These are phyloP conservation scores for Casuarina cunninghamiana DNA, from an alignment of 306 rosid genomes.

Conservation along the genomic window DNA sequence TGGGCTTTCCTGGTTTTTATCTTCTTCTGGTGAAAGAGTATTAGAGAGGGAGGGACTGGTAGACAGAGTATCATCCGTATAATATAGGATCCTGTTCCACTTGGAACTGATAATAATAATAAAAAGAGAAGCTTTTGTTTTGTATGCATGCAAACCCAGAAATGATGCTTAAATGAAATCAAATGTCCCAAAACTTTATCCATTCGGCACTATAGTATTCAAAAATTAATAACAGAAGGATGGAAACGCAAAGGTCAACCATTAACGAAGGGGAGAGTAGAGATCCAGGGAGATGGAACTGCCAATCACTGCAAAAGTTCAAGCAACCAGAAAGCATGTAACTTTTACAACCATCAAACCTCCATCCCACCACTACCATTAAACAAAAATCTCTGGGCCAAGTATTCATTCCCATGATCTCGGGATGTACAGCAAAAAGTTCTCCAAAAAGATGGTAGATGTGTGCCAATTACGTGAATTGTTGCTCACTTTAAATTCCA, in stretches of 20 bases:
- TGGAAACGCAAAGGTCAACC: background rate
- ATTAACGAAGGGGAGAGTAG: background rate
- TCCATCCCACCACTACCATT: background rate
- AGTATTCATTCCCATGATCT: background rate
- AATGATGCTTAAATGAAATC: too few relatives aligned
- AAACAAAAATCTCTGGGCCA: background rate
- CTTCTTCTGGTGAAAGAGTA: background rate
- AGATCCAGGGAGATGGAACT: background rate
- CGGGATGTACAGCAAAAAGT: background rate
- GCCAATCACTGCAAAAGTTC: too few relatives aligned
- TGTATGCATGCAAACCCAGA: too few relatives aligned
- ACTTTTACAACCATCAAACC: too few relatives aligned
- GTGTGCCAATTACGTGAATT: background rate
- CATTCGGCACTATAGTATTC: background rate
- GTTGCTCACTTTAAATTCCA: background rate
- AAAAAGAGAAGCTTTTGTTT: too few relatives aligned
- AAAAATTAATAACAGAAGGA: background rate
- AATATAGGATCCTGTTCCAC: too few relatives aligned
- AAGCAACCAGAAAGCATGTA: too few relatives aligned
- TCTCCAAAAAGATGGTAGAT: background rate
- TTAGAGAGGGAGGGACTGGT: background rate
- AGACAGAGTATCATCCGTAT: background rate
- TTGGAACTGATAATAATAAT: too few relatives aligned
- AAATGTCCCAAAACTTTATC: too few relatives aligned
- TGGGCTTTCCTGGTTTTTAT: background rate